Evolutionary conservation across 192 early-diverging fungal genomes (phyloP).

Genomic region (Coemansia asiatica): DNA sequence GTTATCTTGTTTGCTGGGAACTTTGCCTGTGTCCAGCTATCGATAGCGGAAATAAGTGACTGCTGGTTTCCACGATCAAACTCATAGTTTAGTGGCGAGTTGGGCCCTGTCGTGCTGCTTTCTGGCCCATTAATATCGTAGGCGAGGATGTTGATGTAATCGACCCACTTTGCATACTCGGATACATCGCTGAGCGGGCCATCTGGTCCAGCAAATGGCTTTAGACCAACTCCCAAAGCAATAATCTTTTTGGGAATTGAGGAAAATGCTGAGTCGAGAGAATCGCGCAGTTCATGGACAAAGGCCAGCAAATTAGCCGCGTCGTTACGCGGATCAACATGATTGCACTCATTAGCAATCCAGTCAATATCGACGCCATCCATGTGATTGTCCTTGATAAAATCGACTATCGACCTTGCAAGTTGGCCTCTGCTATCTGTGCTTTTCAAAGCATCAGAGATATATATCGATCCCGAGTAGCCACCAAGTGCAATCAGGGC

Average conservation of each 20-base stretch:
- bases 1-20: conserved; percentile 61
- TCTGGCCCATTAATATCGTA: conserved; percentile 65
- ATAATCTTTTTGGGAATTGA: conserved; percentile 41
- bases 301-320: conserved; percentile 62
- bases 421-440: conserved; percentile 34
- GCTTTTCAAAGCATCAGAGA: conserved; percentile 57
- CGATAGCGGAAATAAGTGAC: conserved; percentile 54
- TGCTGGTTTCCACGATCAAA: conserved; percentile 21
- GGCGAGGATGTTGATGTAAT: conserved; percentile 68
- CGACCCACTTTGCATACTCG: conserved; percentile 61
- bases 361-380: conserved; percentile 70
- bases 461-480: conserved; percentile 66
- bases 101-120: conserved; percentile 58
- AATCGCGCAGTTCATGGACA: conserved; percentile 59
- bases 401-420: conserved; percentile 40
- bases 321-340: conserved; percentile 58
- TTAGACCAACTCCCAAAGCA: conserved; percentile 65
- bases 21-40: conserved; percentile 59
- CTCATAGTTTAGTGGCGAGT: conserved; percentile 58
- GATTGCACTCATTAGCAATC: conserved; percentile 63
- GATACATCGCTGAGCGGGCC: conserved; percentile 59
- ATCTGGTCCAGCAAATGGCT: conserved; percentile 57
- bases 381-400: conserved; percentile 44
- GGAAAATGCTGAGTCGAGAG: conserved; percentile 46
- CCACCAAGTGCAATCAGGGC: conserved; percentile 72